These are phyloP conservation scores for Tulasnella calospora DNA, from an alignment of 768 basidiomycete genomes.

Conservation along the genomic window DNA sequence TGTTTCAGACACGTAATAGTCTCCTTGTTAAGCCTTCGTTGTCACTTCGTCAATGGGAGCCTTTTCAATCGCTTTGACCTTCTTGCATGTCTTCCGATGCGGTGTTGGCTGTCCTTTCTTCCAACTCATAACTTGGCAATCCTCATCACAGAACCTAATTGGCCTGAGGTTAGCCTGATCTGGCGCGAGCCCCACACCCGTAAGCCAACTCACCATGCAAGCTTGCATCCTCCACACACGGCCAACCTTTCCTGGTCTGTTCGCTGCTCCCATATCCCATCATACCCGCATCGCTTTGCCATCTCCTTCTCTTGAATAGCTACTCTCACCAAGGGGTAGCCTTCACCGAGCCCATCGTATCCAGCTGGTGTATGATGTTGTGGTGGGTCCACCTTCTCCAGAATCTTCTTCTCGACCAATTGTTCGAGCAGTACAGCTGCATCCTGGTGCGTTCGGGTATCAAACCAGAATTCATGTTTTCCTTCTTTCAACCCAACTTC, in stretches of 20 bases:
- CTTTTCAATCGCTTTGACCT: not conserved
- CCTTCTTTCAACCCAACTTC: not conserved
- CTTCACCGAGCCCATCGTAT: not conserved
- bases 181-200: not conserved
- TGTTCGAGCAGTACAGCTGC: not conserved
- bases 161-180: not conserved
- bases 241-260: slow-evolving; percentile 21
- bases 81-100: slow-evolving; percentile 22
- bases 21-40: not conserved
- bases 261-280: slow-evolving; percentile 22
- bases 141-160: slow-evolving; percentile 19
- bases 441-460: not conserved
- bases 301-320: slow-evolving; percentile 17
- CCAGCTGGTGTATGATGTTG: not conserved
- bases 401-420: not conserved
- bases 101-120: slow-evolving; percentile 20
- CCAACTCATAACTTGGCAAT: slow-evolving; percentile 22
- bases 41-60: not conserved
- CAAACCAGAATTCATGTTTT: slow-evolving; percentile 6
- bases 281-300: slow-evolving; percentile 12
- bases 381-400: slow-evolving; percentile 5
- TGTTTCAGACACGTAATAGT: not conserved
- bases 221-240: slow-evolving; percentile 16
- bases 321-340: not conserved
- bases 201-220: slow-evolving; percentile 6